Evolutionary conservation across 192 early-diverging fungal genomes (phyloP).

Genomic region (Coemansia sp.): DNA sequence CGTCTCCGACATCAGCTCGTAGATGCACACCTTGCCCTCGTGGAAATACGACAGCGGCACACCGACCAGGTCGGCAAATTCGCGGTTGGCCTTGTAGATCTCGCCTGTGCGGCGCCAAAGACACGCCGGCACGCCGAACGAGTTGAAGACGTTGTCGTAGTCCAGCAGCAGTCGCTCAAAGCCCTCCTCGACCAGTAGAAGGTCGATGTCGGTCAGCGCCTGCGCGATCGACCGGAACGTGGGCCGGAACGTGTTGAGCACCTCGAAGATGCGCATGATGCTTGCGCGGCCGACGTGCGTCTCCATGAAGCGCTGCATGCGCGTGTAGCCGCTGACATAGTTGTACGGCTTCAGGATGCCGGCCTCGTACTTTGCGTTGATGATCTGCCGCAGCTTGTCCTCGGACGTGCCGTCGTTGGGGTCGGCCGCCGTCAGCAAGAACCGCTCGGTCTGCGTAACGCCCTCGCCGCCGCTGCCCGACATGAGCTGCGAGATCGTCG

Average conservation of each 20-base stretch:
- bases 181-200: slow-evolving; percentile 92
- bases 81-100: slow-evolving; percentile 94
- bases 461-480: slow-evolving; percentile 56
- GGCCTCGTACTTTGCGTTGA: slow-evolving; percentile 94
- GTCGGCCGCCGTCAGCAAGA: slow-evolving; percentile 90
- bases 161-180: slow-evolving; percentile 94
- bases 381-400: slow-evolving; percentile 86
- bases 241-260: slow-evolving; percentile 87
- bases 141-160: slow-evolving; percentile 92
- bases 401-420: slow-evolving; percentile 82
- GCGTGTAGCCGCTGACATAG: slow-evolving; percentile 87
- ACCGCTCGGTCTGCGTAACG: slow-evolving; percentile 67
- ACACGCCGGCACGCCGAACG: slow-evolving; percentile 94
- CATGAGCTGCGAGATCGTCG: slow-evolving; percentile 47
- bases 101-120: slow-evolving; percentile 96
- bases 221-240: slow-evolving; percentile 85
- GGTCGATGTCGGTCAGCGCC: slow-evolving; percentile 87
- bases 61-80: slow-evolving; percentile 87
- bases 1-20: slow-evolving; percentile 85
- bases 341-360: slow-evolving; percentile 97
- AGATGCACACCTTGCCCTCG: slow-evolving; percentile 69
- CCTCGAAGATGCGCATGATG: slow-evolving; percentile 73
- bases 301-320: slow-evolving; percentile 91
- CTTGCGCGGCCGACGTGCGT: slow-evolving; percentile 62
- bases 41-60: slow-evolving; percentile 79